Conservation (phyloP, 2,329 filamentous ascomycete species). For the Penicillium palitans region DNA sequence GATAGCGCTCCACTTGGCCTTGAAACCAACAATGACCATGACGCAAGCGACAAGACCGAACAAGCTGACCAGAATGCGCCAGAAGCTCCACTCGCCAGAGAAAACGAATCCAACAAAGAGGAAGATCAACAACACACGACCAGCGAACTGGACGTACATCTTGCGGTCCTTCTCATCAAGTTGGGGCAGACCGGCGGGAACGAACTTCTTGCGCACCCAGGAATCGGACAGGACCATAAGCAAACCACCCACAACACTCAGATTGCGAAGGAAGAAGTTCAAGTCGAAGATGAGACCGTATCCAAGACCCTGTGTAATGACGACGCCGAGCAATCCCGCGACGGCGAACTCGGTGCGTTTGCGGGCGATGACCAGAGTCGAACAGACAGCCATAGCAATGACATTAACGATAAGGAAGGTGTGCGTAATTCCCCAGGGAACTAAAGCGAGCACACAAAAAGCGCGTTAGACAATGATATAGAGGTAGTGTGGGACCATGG, state of each 20-base stretch:
- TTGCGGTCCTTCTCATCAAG: conserved; percentile 99
- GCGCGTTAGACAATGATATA: conserved; percentile 18
- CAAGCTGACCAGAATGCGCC: conserved; percentile 79
- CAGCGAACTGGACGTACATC: conserved; percentile 99
- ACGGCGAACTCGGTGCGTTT: conserved; percentile 94
- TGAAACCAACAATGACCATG: conserved; percentile 99
- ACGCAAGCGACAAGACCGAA: conserved; percentile 88
- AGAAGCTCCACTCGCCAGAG: conserved; percentile 87
- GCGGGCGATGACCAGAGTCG: conserved; percentile 81
- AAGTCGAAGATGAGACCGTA: conserved; percentile 98
- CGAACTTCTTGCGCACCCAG: conserved; percentile 97
- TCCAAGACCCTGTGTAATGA: conserved; percentile 88
- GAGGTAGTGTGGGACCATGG: neutral
- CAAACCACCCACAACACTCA: conserved; percentile 94
- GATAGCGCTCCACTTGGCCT: conserved; percentile 97
- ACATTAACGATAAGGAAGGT: conserved; percentile 91
- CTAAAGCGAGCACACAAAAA: conserved; percentile 49
- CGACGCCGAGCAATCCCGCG: conserved; percentile 82
- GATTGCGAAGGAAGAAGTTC: conserved; percentile 99
- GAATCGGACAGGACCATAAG: conserved; percentile 98
- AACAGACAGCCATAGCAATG: conserved; percentile 80
- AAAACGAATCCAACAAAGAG: conserved; percentile 96
- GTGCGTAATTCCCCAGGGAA: conserved; percentile 85
- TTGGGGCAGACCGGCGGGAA: conserved; percentile 87
- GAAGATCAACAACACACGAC: conserved; percentile 93